Conservation (phyloP, 2,329 filamentous ascomycete species). For the Lachnellula suecica region DNA sequence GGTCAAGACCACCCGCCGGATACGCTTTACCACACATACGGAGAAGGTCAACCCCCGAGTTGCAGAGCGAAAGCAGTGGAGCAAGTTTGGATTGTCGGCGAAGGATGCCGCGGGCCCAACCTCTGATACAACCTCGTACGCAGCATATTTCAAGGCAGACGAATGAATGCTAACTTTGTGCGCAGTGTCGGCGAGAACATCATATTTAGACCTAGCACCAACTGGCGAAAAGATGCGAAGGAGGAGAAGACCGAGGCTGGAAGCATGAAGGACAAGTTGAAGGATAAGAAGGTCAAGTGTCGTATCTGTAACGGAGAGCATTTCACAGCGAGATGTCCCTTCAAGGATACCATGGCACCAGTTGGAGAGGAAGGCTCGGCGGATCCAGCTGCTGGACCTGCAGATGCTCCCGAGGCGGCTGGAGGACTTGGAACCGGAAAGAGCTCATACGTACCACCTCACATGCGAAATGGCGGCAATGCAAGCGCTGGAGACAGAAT, state of each 20-base stretch:
- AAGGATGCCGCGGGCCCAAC: conserved; percentile 82
- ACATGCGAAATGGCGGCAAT: conserved; percentile 71
- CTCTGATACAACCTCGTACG: conserved; percentile 74
- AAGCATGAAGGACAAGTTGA: conserved; percentile 78
- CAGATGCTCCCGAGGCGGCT: conserved; percentile 42
- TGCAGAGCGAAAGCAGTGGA: conserved; percentile 88
- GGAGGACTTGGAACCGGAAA: conserved; percentile 64
- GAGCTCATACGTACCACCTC: conserved; percentile 91
- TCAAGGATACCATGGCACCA: conserved; percentile 99
- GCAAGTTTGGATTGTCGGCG: conserved; percentile 88
- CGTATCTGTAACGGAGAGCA: conserved; percentile 98
- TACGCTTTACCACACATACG: conserved; percentile 87
- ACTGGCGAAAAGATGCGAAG: conserved; percentile 90
- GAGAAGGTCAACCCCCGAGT: conserved; percentile 96
- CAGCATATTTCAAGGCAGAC: conserved; percentile 6
- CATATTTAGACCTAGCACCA: conserved; percentile 87
- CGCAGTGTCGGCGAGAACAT: conserved; percentile 86
- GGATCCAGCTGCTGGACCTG: conserved; percentile 53
- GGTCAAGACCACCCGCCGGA: conserved; percentile 94
- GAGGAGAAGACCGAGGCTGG: conserved; percentile 77
- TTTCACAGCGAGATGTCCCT: conserved; percentile 98
- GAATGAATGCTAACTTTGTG: conserved; percentile 10
- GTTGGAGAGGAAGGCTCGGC: conserved; percentile 60
- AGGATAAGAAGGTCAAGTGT: conserved; percentile 99
- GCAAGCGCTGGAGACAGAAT: conserved; percentile 75